Base-by-base conservation (phyloP, 768 basidiomycete species). In the Termitomyces sp. region DNA sequence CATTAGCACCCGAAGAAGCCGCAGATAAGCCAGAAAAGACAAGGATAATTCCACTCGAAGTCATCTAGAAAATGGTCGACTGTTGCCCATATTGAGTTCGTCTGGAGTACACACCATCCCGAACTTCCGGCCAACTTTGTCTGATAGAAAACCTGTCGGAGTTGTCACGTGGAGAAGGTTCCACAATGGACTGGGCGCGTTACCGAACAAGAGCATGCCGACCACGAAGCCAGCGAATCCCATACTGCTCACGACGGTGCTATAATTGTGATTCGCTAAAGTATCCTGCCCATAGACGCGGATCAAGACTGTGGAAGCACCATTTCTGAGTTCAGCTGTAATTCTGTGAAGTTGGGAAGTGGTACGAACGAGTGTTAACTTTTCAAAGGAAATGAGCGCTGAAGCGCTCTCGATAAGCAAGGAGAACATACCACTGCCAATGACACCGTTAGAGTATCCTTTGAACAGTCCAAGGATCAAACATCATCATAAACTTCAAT, bases 21-120 rank as follows among this genome's bases (percentile, higher is more conserved):
- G 94, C 90, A 10, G 90, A 91, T n/a, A 96, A 82, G 8, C 78
- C 84, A 34, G 92, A 89, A 75, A 96, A 96, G 25, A 96, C 66
- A 17, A 86, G 83, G 55, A 96, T 91, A 62, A 96, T 94, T 36
- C 77, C 87, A 5, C 91, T 85, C 1, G 94, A 92, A 15, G 83
- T 66, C 86, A 94, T 89, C 91, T 91, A 59, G 4, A 36, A 51
- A 57, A 47, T 10, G 17, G 15, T 57, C 15, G 1, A 15, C 9
- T 29, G 46, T 31, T 7, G 37, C 25, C 5, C 4, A 17, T n/a
- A 1, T 1, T 15, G 43, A 47, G 47, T 2, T 17, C 11, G 15
- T 25, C 0, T n/a, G 25, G n/a, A 11, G 2, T 48, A 8, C 10
- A 20, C 61, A 88, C 87, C 93, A 95, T 94, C 63, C 93, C 92